Base-by-base conservation (phyloP, 257 asterid species). In the Scutellaria galericulata region DNA sequence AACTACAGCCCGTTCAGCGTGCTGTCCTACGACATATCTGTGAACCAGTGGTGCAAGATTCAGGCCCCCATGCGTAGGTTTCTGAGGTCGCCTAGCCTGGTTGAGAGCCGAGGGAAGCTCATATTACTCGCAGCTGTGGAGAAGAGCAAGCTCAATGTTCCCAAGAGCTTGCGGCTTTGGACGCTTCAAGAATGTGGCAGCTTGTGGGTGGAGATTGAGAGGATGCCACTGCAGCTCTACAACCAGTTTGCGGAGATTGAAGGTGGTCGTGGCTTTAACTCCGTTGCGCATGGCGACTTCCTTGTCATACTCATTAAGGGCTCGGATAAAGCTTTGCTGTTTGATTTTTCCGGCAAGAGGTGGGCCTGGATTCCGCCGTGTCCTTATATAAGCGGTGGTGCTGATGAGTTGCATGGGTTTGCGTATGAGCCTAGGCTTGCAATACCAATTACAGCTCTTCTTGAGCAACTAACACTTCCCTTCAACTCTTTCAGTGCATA, bases 61-160 rank as follows among this genome's bases (percentile, higher is more conserved):
- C 99, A 91, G 63, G 97, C 98, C 0, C 99, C 99, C 0, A 94
- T 94, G 99, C 80, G 96, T 7, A 81, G 99, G 60, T 94, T 94
- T 52, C 82, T 94, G 13, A 81, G 99, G 0, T 94, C 97, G 0
- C 99, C 99, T 0, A 80, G 83, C 86, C 57, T 94, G 65, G 87
- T 94, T 0, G 96, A 87, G 82, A 79, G 86, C 76, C 44, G 72
- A 4, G 93, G 93, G 7, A 84, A 54, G 81, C 86, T 90, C 5
- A 18, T 94, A 0, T 24, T 91, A 13, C 90, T 89, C 2, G 99
- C 99, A 7, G 95, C 92, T 0, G 99, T 94, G 42, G 99, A 91
- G 81, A 94, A 94, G 78, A 94, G 93, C 81, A 94, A 94, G 77
- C 92, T 94, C 7, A 94, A 94, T 44, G 96, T 94, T 3, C 99